These are phyloP conservation scores for Podila horticola DNA, from an alignment of 192 early-diverging fungal genomes.

Conservation along the genomic window DNA sequence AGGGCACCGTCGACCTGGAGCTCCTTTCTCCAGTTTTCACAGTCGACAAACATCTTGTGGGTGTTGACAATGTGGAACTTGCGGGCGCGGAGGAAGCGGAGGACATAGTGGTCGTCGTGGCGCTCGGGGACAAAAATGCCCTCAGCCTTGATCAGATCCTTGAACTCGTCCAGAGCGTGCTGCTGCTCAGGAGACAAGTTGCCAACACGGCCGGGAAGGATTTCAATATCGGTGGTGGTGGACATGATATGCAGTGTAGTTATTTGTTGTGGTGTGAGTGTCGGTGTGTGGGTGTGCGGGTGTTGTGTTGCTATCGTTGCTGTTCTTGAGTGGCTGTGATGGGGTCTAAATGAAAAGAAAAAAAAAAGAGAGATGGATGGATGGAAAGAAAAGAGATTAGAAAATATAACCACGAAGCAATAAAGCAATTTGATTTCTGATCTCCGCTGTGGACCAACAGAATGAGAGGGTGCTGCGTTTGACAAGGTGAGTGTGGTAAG, in stretches of 20 bases:
- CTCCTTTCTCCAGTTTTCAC: slow-evolving; percentile 72
- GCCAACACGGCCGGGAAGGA: slow-evolving; percentile 65
- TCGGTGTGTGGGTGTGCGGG: slow-evolving; percentile 15
- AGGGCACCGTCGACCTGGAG: slow-evolving; percentile 67
- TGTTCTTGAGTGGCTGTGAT: neutral
- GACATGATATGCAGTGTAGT: slow-evolving; percentile 10
- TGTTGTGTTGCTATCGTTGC: slow-evolving; percentile 11
- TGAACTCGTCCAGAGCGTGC: slow-evolving; percentile 65
- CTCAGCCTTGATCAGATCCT: slow-evolving; percentile 62
- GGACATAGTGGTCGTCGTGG: slow-evolving; percentile 74
- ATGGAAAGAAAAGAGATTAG: slow-evolving; percentile 3
- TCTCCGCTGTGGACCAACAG: slow-evolving; percentile 1
- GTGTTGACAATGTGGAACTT: slow-evolving; percentile 71
- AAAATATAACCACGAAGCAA: neutral
- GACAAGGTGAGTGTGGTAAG: neutral
- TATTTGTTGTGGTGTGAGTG: neutral
- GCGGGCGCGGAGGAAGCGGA: slow-evolving; percentile 80
- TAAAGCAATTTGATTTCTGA: neutral
- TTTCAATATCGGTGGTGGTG: slow-evolving; percentile 9
- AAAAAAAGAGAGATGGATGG: neutral
- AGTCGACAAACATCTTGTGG: slow-evolving; percentile 80
- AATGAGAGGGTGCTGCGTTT: neutral
- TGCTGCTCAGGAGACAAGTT: slow-evolving; percentile 69
- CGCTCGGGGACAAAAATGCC: slow-evolving; percentile 63
- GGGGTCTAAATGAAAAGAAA: neutral